Percentiles rank a stretch among this genome's conserved stretches.
Evolutionary conservation across 768 basidiomycete genomes (phyloP).

Genomic region (Phlebiopsis gigantea): DNA sequence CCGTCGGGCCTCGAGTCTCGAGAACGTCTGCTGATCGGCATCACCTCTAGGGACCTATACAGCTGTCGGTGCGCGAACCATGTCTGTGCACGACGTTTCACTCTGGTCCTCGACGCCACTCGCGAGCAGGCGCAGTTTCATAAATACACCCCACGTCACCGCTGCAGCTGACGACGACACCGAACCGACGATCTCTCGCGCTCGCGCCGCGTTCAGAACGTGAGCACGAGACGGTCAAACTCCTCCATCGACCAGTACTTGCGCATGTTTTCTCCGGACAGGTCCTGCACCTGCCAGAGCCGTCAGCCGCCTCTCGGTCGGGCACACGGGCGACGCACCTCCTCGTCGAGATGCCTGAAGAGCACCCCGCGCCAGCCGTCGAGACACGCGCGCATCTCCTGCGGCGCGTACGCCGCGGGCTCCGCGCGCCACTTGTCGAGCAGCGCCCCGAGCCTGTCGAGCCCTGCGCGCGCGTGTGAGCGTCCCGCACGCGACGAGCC

Average conservation of each 20-base stretch:
- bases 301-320: no score
- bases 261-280: slow-evolving; percentile 44
- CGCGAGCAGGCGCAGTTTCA: not conserved
- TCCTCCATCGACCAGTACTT: slow-evolving; percentile 49
- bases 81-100: no score
- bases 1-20: no score
- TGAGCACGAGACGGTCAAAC: slow-evolving; percentile 26
- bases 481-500: not conserved
- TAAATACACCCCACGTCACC: not conserved
- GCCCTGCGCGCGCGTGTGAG: slow-evolving; percentile 28
- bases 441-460: slow-evolving; percentile 37
- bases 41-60: no score
- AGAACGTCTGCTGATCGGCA: no score
- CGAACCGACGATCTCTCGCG: not conserved
- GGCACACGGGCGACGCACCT: slow-evolving; percentile 27
- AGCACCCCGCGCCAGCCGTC: slow-evolving; percentile 45
- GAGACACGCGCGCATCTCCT: slow-evolving; percentile 43
- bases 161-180: not conserved
- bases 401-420: slow-evolving; percentile 43
- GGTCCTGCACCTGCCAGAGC: slow-evolving; percentile 47
- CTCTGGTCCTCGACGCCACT: not conserved
- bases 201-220: not conserved
- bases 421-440: slow-evolving; percentile 38
- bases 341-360: slow-evolving; percentile 50
- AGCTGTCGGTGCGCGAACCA: no score